Evolutionary conservation across 2,329 filamentous ascomycete genomes (phyloP).

Genomic region (Diaporthe aspalathi): DNA sequence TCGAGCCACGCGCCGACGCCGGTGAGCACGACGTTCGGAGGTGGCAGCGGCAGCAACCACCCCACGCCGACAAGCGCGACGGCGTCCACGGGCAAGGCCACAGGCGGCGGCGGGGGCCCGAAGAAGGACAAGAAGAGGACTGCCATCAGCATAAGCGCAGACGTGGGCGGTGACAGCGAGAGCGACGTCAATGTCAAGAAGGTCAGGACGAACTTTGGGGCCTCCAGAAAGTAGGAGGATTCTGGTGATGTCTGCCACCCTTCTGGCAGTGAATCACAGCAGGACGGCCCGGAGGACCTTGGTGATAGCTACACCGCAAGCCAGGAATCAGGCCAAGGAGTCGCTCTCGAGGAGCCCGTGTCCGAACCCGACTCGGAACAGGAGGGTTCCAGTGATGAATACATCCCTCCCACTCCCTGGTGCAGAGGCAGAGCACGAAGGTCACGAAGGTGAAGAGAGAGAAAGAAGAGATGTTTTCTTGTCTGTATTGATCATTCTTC

Average conservation of each 20-base stretch:
- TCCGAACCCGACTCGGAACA: too few species aligned
- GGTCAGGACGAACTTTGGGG: constrained; percentile 69
- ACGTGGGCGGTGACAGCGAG: constrained; percentile 66
- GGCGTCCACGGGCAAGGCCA: constrained; percentile 44
- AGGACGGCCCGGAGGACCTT: too few species aligned
- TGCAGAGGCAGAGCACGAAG: too few species aligned
- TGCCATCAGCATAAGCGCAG: constrained; percentile 46
- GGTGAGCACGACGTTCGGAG: constrained; percentile 61
- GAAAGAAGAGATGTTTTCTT: background rate
- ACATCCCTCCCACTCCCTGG: background rate
- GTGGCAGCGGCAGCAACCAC: constrained; percentile 58
- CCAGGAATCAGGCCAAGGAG: background rate
- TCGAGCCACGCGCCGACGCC: constrained; percentile 66
- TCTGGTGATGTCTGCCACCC: background rate
- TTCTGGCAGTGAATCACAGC: background rate
- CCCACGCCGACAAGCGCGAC: constrained; percentile 67
- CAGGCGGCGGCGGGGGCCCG: constrained; percentile 48
- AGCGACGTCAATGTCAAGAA: constrained; percentile 65
- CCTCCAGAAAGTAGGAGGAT: constrained; percentile 56
- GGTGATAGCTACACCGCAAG: too few species aligned
- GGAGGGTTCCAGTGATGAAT: background rate
- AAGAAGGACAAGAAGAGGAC: constrained; percentile 67
- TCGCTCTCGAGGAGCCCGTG: background rate
- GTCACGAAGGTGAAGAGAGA: background rate
- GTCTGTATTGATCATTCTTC: background rate